Evolutionary conservation across 805 yeast species (phyloP).

Genomic region (Yarrowia sp.): DNA sequence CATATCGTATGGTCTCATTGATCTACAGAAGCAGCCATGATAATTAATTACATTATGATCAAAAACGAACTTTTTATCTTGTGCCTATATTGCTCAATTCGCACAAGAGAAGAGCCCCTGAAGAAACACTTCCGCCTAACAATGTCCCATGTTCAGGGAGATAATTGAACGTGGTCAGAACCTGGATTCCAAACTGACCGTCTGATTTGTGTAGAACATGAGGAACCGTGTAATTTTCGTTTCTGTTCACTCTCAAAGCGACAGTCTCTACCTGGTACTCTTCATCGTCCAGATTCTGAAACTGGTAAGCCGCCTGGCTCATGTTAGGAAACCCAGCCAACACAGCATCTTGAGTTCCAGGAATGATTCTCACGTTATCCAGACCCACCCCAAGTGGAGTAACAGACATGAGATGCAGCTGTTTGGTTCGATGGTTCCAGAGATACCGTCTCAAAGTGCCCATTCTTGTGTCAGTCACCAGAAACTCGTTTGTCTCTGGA

Average conservation of each 20-base stretch:
- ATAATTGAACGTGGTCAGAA: not conserved
- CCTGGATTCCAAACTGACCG: not conserved
- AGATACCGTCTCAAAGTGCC: not conserved
- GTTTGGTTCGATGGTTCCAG: not conserved
- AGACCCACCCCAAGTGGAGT: not conserved
- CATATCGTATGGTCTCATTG: too few relatives aligned
- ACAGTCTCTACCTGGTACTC: not conserved
- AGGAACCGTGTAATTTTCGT: not conserved
- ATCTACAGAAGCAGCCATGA: too few relatives aligned
- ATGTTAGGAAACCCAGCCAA: slow-evolving; percentile 1
- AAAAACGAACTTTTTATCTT: too few relatives aligned
- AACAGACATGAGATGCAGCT: not conserved
- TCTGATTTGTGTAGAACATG: not conserved
- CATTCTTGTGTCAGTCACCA: not conserved
- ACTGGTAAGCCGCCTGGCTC: not conserved
- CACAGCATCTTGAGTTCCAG: slow-evolving; percentile 1
- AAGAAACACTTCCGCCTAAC: not conserved
- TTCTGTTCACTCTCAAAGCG: not conserved
- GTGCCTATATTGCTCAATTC: not conserved
- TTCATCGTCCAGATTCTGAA: not conserved
- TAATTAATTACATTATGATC: too few relatives aligned
- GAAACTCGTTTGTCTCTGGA: not conserved
- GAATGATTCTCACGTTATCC: slow-evolving; percentile 8
- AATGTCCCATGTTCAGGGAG: not conserved
- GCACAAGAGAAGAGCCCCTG: not conserved